phyloP scores from a whole-genome alignment of 192 early-diverging fungal genomes.

The Endogone sp. region DNA sequence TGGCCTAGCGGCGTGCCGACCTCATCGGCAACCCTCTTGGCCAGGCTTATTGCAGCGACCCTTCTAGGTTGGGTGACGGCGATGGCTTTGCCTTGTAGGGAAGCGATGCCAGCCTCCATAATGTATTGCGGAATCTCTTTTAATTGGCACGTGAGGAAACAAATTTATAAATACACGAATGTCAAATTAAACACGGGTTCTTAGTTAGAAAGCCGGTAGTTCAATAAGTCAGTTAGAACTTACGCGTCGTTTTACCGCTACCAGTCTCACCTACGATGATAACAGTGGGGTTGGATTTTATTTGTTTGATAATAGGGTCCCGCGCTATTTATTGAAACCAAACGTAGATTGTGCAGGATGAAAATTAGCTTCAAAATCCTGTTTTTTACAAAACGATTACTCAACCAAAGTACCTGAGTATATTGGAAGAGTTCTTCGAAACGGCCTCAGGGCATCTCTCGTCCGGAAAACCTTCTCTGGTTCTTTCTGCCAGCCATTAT shows the following conservation, averaged over 20 bases:
- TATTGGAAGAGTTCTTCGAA: neutral
- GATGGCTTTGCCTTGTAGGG: constrained; percentile 54
- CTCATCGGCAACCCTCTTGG: constrained; percentile 77
- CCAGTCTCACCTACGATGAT: constrained; percentile 81
- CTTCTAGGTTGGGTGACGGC: constrained; percentile 83
- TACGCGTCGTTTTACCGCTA: constrained; percentile 77
- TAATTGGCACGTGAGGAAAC: too few relatives aligned
- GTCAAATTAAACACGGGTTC: neutral
- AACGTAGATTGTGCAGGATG: neutral
- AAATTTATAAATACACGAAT: constrained; percentile 1
- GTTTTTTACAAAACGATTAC: neutral
- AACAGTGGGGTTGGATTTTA: constrained; percentile 41
- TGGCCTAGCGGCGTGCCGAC: constrained; percentile 64
- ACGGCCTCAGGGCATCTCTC: neutral
- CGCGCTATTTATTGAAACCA: constrained; percentile 15
- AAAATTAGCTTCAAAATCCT: neutral
- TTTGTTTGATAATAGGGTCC: constrained; percentile 31
- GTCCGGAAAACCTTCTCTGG: too few relatives aligned
- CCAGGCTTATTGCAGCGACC: constrained; percentile 81
- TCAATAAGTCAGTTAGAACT: constrained; percentile 6
- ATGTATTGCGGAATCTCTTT: constrained; percentile 92
- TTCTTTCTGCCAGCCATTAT: too few relatives aligned
- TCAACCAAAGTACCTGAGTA: neutral
- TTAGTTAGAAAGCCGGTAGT: neutral
- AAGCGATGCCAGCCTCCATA: constrained; percentile 58